Conservation (phyloP, 805 yeast genomes). For the Ogataea nitratoaversa region DNA sequence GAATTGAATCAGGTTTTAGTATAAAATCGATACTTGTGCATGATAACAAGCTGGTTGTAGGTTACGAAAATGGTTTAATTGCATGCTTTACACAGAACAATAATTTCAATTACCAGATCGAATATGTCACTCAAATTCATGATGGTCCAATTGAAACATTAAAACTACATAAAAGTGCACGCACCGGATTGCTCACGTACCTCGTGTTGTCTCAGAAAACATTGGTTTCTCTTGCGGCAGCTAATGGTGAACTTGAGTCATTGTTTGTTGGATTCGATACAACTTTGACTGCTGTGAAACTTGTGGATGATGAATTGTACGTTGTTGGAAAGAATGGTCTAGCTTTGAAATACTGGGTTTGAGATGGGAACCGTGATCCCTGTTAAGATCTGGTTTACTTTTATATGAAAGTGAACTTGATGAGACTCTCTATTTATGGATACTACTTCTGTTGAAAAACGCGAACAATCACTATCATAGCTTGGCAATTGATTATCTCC, state of each 20-base stretch:
- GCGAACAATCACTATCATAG: no score
- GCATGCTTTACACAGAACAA: constrained; percentile 3
- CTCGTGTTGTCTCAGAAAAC: constrained; percentile 6
- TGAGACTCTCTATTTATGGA: no score
- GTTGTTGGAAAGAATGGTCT: constrained; percentile 13
- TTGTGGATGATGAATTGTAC: constrained; percentile 1
- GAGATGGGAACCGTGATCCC: no score
- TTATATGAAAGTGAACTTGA: no score
- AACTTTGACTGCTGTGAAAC: constrained; percentile 3
- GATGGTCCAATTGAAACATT: background rate
- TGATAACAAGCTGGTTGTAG: constrained; percentile 10
- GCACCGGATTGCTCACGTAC: background rate
- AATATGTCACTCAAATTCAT: background rate
- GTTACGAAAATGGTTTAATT: constrained; percentile 17
- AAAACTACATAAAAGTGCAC: background rate
- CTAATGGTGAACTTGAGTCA: constrained; percentile 6
- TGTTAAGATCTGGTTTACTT: no score
- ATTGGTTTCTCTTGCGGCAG: constrained; percentile 6
- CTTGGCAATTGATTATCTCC: no score
- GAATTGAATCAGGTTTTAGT: background rate
- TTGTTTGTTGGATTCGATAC: constrained; percentile 14
- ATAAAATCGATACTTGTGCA: background rate
- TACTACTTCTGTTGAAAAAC: no score
- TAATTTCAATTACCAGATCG: background rate
- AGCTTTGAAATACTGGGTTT: constrained; percentile 2